A percentile compares a stretch with the other conserved stretches of the same genome.
Evolutionary conservation across 495 filamentous ascomycete species (phyloP).

Genomic region (Staphylotrichum longicolle): DNA sequence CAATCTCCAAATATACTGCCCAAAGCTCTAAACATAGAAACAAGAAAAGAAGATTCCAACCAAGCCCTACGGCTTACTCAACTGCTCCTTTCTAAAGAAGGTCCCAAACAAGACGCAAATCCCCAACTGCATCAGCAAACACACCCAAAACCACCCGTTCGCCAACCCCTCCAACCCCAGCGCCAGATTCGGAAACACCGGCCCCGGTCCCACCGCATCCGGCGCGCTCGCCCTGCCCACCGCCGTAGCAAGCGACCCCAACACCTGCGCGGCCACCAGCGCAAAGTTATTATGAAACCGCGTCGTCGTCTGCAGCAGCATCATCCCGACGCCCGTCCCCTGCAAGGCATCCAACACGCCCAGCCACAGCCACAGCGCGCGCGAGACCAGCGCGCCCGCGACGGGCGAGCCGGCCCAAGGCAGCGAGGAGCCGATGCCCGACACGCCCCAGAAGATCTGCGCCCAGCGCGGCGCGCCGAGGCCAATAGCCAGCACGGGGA

Average conservation of each 20-base stretch:
- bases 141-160: constrained; percentile 65
- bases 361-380: constrained; percentile 61
- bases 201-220: constrained; percentile 53
- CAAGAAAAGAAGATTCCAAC: neutral
- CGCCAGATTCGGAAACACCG: constrained; percentile 59
- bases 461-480: constrained; percentile 61
- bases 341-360: constrained; percentile 60
- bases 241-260: constrained; percentile 56
- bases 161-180: constrained; percentile 43
- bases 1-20: neutral
- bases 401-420: constrained; percentile 53
- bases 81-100: constrained; percentile 70
- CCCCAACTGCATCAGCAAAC: constrained; percentile 54
- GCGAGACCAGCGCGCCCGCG: constrained; percentile 48
- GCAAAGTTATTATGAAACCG: constrained; percentile 57
- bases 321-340: constrained; percentile 59
- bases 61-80: constrained; percentile 57
- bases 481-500: constrained; percentile 62
- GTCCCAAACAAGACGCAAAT: constrained; percentile 62
- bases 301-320: constrained; percentile 59
- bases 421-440: constrained; percentile 53
- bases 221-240: constrained; percentile 55
- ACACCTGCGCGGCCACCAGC: constrained; percentile 54
- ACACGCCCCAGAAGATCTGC: constrained; percentile 61
- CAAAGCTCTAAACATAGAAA: neutral